Evolutionary conservation across 305 asterid genomes (phyloP), one percentile per base, ranked within the genome.

Genomic region (Vinca major): DNA sequence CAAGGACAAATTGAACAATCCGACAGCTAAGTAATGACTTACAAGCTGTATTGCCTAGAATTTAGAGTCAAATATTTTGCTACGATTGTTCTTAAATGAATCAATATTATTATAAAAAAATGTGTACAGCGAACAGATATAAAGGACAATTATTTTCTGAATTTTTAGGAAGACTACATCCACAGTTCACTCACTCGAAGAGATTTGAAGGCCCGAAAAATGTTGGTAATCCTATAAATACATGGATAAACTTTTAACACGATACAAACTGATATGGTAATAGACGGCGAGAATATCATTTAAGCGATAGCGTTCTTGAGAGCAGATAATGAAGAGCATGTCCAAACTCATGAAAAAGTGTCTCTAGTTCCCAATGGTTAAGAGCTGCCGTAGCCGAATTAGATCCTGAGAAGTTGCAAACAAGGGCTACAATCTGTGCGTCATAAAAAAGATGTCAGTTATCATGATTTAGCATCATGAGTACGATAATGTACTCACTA

Each of bases 141-240:
- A 58, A 10, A 41, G 8, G 58, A 57, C 14, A 33, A 57, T 51
- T 13, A 36, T 70, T 61, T 53, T 14, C 2, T 8, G 4, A 50
- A 7, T 4, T 5, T 65, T 33, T 17, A 47, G 17, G 40, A 5
- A 72, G 67, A 72, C 57, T 11, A 20, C 41, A 43, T 13, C 67
- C 71, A 57, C 41, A 60, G 21, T 58, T 19, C 50, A 86, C 99
- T 85, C 81, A 93, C 99, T 93, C 97, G 52, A 93, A 86, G 75
- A 93, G 95, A 74, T 89, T 93, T 52, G 99, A 93, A 75, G 99
- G 99, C 99, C 99, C n/a, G 97, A 91, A 77, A 93, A 89, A 81
- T 93, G 99, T 82, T 93, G 99, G 84, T 82, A 89, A 41, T 93
- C 97, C 99, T 93, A 92, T 75, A 78, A 75, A 72, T 62, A 68